Evolutionary conservation across 768 basidiomycete species (phyloP), one percentile per base, ranked within the genome.

Genomic region (Suillus paluster): DNA sequence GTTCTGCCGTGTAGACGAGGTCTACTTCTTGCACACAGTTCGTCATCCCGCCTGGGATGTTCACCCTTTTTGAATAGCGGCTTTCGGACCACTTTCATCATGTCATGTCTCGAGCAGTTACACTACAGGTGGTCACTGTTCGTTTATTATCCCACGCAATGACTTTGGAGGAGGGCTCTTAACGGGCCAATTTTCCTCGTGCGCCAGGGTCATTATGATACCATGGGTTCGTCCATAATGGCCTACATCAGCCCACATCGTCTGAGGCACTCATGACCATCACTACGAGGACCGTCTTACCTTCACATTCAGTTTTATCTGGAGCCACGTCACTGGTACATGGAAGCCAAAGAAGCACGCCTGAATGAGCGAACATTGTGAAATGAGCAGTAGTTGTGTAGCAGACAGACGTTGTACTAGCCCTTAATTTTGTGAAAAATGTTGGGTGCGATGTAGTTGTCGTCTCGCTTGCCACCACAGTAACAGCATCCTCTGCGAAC

Each of bases 401-500:
- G 33, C 25, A 50, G 53, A 30, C 63, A 59, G 45, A 46, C 50
- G 10, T 60, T 58, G 59, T 36, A 64, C 64, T 46, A 53, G n/a
- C n/a, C n/a, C n/a, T n/a, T 60, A 60, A 50, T 48, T 65, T 67
- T 45, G 57, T 53, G 50, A 60, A 75, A 70, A 73, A 62, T 64
- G 74, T 74, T 48, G 64, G 62, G 50, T 33, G 57, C 55, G 23
- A 38, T 17, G 34, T 23, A 23, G 66, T 58, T 57, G 63, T 42
- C 56, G 71, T 63, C 52, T 70, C 63, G 67, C 65, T 73, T 68
- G 69, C 48, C 62, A 66, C 63, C 61, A 65, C 58, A 38, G 54
- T 66, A 48, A 39, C 60, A 55, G 55, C 65, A 61, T 59, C 61
- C 62, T 59, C 63, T 59, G 62, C 67, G 68, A 68, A 68, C 64